phyloP scores from a whole-genome alignment of 2,329 filamentous ascomycete species.

The Raffaelea arxii region DNA sequence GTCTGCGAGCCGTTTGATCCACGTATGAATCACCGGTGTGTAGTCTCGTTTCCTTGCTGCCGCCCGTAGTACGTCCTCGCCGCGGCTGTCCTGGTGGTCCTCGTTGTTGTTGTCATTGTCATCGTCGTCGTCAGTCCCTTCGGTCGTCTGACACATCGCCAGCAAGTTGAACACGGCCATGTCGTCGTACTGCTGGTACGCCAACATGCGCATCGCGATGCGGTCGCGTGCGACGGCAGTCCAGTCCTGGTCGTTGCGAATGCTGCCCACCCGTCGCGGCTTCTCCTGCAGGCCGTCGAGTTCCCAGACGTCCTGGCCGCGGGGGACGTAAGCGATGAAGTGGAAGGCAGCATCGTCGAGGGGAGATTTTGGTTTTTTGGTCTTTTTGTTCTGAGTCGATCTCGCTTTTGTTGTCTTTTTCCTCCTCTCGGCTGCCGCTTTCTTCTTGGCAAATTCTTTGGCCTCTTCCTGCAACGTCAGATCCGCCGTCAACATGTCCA shows the following conservation, averaged over 20 bases:
- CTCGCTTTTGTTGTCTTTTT: neutral
- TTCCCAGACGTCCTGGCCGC: constrained; percentile 78
- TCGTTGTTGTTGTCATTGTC: constrained; percentile 15
- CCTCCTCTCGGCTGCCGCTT: constrained; percentile 16
- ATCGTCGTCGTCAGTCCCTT: neutral
- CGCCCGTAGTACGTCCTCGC: constrained; percentile 40
- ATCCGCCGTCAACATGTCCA: constrained; percentile 67
- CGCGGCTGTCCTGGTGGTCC: constrained; percentile 20
- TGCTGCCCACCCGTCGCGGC: constrained; percentile 53
- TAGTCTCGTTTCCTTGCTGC: constrained; percentile 55
- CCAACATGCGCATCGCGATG: constrained; percentile 55
- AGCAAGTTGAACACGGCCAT: constrained; percentile 47
- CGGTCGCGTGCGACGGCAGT: constrained; percentile 51
- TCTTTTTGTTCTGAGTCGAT: constrained; percentile 15
- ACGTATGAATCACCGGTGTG: constrained; percentile 56
- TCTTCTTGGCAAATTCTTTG: constrained; percentile 19
- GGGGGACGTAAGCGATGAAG: constrained; percentile 87
- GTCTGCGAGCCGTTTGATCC: constrained; percentile 59
- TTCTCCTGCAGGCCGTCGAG: constrained; percentile 80
- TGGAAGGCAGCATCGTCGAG: constrained; percentile 85
- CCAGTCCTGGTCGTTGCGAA: constrained; percentile 43
- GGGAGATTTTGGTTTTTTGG: constrained; percentile 24
- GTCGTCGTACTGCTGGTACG: constrained; percentile 7
- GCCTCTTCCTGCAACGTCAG: constrained; percentile 52
- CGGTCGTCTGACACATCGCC: constrained; percentile 59